A percentile compares a stretch with the other conserved stretches of the same genome.
Evolutionary conservation across 345 rosid species (phyloP).

Genomic region (Citrus sinensis): DNA sequence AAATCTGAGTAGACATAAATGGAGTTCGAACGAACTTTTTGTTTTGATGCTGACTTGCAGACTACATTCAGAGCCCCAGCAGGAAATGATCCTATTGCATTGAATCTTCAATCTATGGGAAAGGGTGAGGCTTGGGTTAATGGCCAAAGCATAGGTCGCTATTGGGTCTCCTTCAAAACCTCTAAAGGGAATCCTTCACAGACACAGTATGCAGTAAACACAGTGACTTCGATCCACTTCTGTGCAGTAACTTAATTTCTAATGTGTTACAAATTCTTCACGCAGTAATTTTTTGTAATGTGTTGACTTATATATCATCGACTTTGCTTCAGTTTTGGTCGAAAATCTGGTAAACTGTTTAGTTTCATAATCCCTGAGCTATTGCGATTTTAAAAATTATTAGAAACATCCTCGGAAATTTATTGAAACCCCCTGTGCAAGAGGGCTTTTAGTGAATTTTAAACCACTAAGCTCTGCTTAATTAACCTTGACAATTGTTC

Average conservation of each 20-base stretch:
- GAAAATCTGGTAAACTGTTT: not conserved
- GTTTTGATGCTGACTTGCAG: constrained; percentile 26
- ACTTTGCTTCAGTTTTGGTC: not conserved
- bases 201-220: constrained; percentile 29
- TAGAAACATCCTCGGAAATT: not conserved
- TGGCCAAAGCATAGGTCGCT: constrained; percentile 59
- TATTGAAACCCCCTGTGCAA: not conserved
- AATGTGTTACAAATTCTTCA: not conserved
- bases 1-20: not conserved
- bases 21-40: not conserved
- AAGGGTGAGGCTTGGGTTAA: constrained; percentile 73
- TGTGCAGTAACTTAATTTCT: not conserved
- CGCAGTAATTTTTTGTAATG: too few relatives aligned
- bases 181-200: constrained; percentile 49
- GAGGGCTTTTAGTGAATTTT: not conserved
- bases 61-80: constrained; percentile 43
- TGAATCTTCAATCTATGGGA: constrained; percentile 61
- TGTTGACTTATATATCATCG: too few relatives aligned
- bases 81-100: constrained; percentile 45
- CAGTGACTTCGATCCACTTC: not conserved
- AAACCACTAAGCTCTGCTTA: not conserved
- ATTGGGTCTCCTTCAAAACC: constrained; percentile 55
- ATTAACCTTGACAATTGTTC: not conserved
- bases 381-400: not conserved
- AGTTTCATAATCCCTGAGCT: not conserved